Evolutionary conservation across 306 rosid species (phyloP), one percentile per base, ranked within the genome.

Genomic region (Prunus persica): DNA sequence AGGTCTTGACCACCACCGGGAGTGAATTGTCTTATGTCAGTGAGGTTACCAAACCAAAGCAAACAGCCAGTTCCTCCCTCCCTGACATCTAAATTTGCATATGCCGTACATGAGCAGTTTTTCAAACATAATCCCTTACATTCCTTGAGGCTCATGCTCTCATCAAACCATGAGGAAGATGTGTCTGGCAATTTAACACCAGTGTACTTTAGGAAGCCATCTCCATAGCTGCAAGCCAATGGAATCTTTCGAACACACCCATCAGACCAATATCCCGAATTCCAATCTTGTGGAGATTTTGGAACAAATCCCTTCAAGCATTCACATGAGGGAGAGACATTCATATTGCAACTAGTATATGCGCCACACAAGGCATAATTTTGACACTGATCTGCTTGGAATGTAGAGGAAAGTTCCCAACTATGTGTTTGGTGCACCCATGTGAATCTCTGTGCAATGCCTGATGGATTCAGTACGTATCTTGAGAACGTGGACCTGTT

Each of bases 281-380:
- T 58, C 86, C 84, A 80, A 5, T 76, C 85, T 45, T 69, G 43
- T 0, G 1, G 8, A 18, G 86, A 78, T 46, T 49, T 79, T 0
- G 93, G 81, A 25, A 28, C 58, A 67, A 83, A 91, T 75, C 93
- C 93, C 11, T 18, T 67, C 61, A 87, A 73, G 67, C 91, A 91
- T 12, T 76, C 73, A 24, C 96, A 88, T 16, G 75, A 10, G 1
- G 93, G 86, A 14, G 78, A 7, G 0, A 1, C 67, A 18, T 68
- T 24, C 0, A 3, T 3, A 77, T 77, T 75, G 73, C 90, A 89
- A 9, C 63, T 83, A 52, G 90, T 79, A 75, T 47, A 79, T 10
- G 62, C 6, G 1, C 93, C 96, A 73, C 95, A 86, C 0, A 27
- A 18, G 11, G 83, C 87, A 50, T 90, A 88, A 32, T 20, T 8